Conservation (phyloP, 495 filamentous ascomycete species). For the Evernia prunastri region DNA sequence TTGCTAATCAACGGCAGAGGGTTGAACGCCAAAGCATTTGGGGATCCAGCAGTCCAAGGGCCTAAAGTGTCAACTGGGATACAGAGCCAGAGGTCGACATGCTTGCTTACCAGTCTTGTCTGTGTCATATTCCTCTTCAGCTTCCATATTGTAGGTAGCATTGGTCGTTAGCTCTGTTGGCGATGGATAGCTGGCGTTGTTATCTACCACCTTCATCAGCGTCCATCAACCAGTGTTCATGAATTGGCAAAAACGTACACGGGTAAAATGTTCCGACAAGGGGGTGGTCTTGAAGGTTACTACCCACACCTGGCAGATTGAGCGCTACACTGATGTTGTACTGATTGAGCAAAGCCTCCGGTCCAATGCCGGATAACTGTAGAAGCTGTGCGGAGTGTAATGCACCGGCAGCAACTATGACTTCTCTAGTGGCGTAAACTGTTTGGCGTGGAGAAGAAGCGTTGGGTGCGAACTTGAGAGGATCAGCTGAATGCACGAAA, state of each 20-base stretch:
- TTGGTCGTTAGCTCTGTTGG: slow-evolving; percentile 27
- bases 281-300: slow-evolving; percentile 53
- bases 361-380: slow-evolving; percentile 50
- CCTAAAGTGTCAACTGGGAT: slow-evolving; percentile 14
- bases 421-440: slow-evolving; percentile 46
- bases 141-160: slow-evolving; percentile 26
- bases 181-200: slow-evolving; percentile 29
- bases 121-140: slow-evolving; percentile 24
- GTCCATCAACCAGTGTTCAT: background rate
- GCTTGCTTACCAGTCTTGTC: slow-evolving; percentile 23
- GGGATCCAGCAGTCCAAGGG: slow-evolving; percentile 29
- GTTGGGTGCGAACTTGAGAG: slow-evolving; percentile 24
- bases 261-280: slow-evolving; percentile 31
- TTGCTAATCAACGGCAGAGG: slow-evolving; percentile 28
- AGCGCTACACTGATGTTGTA: slow-evolving; percentile 40
- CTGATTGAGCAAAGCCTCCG: slow-evolving; percentile 34
- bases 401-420: slow-evolving; percentile 53
- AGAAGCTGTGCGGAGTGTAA: slow-evolving; percentile 53
- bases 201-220: slow-evolving; percentile 18
- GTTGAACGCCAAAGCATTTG: slow-evolving; percentile 28
- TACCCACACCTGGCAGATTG: slow-evolving; percentile 49
- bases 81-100: background rate
- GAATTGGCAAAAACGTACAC: slow-evolving; percentile 14
- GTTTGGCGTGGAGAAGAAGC: slow-evolving; percentile 24
- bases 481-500: background rate